Conservation (phyloP, 2,329 filamentous ascomycete species). For the Alternaria sp. region DNA sequence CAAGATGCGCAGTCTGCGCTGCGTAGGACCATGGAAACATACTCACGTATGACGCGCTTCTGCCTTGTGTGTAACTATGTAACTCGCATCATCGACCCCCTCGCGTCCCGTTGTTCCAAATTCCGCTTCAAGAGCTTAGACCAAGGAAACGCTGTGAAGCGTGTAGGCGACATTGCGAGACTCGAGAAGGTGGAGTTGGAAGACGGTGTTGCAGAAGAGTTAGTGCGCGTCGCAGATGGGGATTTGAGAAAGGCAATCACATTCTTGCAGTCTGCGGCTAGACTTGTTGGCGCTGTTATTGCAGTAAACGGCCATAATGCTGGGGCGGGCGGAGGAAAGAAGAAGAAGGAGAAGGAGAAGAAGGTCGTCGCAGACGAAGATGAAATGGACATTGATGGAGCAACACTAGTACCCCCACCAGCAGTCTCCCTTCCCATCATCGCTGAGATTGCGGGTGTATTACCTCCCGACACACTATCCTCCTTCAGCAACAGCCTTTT, state of each 20-base stretch:
- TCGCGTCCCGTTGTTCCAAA: constrained; percentile 93
- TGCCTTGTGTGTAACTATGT: constrained; percentile 99
- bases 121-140: constrained; percentile 98
- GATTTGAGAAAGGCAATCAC: constrained; percentile 97
- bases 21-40: constrained; percentile 97
- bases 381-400: constrained; percentile 59
- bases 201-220: constrained; percentile 79
- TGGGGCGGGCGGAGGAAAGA: constrained; percentile 43
- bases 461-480: constrained; percentile 79
- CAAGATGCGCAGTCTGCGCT: constrained; percentile 96
- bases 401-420: constrained; percentile 13
- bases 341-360: constrained; percentile 58
- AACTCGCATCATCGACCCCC: constrained; percentile 94
- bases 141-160: constrained; percentile 79
- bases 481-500: constrained; percentile 78
- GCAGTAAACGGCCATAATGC: constrained; percentile 28
- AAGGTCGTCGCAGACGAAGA: constrained; percentile 60
- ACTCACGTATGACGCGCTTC: constrained; percentile 94
- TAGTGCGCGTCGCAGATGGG: constrained; percentile 90
- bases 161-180: constrained; percentile 83
- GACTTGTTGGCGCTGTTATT: constrained; percentile 74
- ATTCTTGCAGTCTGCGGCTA: constrained; percentile 91
- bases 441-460: constrained; percentile 95
- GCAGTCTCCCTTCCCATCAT: constrained; percentile 74
- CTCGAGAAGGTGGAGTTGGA: constrained; percentile 80